These are phyloP conservation scores for Hortiboletus campestris DNA, from an alignment of 768 basidiomycete species.

Conservation along the genomic window DNA sequence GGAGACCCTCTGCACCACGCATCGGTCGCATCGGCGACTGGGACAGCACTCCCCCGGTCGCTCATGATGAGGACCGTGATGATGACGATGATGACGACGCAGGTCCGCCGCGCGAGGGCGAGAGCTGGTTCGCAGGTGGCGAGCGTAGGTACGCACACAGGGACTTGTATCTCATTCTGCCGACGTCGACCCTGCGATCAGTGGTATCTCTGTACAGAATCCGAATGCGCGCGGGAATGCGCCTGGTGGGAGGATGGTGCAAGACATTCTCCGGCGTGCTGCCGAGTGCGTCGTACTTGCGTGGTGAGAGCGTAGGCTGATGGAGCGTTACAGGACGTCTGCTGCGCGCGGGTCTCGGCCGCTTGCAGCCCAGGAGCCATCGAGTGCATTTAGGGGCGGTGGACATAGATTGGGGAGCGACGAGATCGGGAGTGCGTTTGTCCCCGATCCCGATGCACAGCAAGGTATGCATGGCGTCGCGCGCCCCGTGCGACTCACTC, in stretches of 20 bases:
- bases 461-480: constrained; percentile 13
- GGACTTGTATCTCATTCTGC: not conserved
- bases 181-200: constrained; percentile 31
- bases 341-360: constrained; percentile 15
- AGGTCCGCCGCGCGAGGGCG: constrained; percentile 38
- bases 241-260: constrained; percentile 60
- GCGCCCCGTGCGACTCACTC: not conserved
- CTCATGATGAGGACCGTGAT: constrained; percentile 29
- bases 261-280: constrained; percentile 77
- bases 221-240: constrained; percentile 51
- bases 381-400: constrained; percentile 58
- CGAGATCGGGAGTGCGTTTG: constrained; percentile 72
- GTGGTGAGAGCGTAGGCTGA: not conserved
- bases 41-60: constrained; percentile 21
- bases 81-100: constrained; percentile 51
- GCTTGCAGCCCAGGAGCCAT: constrained; percentile 11
- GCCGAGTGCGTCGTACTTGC: constrained; percentile 56
- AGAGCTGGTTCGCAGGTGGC: constrained; percentile 91
- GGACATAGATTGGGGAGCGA: constrained; percentile 90
- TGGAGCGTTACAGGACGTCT: constrained; percentile 14
- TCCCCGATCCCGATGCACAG: constrained; percentile 68
- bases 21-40: constrained; percentile 57
- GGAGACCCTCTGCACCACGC: constrained; percentile 39
- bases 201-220: constrained; percentile 87
- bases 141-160: constrained; percentile 67